phyloP scores from a whole-genome alignment of 225 moss, liverwort and hornwort genomes.

The Rhytidiadelphus loreus region DNA sequence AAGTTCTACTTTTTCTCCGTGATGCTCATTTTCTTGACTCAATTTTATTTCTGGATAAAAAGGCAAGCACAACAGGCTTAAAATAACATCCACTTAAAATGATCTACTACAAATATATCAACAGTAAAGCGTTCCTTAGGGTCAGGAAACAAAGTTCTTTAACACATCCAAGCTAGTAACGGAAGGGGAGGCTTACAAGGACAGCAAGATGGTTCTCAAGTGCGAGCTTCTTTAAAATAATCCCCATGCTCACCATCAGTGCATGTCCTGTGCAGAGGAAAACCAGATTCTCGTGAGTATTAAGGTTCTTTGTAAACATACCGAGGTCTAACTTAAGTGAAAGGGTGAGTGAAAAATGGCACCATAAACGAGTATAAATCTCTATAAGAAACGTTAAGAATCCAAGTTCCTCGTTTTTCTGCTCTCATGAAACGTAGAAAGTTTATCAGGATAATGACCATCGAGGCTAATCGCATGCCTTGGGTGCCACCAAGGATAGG shows the following conservation, averaged over 20 bases:
- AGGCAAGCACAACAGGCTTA: background rate
- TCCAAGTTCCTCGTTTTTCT: background rate
- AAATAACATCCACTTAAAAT: background rate
- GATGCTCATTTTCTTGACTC: background rate
- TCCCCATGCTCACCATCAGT: constrained; percentile 76
- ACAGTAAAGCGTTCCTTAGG: background rate
- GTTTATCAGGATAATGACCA: background rate
- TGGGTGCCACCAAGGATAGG: constrained; percentile 75
- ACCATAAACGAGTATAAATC: background rate
- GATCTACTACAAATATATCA: background rate
- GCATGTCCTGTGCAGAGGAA: constrained; percentile 57
- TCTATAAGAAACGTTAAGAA: background rate
- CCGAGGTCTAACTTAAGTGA: background rate
- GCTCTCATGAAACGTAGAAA: background rate
- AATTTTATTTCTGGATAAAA: background rate
- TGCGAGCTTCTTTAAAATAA: constrained; percentile 66
- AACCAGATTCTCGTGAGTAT: background rate
- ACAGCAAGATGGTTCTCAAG: constrained; percentile 61
- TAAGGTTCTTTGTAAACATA: background rate
- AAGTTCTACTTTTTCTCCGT: background rate
- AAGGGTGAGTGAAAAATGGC: background rate
- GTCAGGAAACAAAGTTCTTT: background rate
- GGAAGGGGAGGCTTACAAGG: constrained; percentile 35
- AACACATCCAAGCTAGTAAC: background rate
- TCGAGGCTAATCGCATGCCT: constrained; percentile 28